Evolutionary conservation across 306 rosid species (phyloP).

Genomic region (Pyrus betulifolia): DNA sequence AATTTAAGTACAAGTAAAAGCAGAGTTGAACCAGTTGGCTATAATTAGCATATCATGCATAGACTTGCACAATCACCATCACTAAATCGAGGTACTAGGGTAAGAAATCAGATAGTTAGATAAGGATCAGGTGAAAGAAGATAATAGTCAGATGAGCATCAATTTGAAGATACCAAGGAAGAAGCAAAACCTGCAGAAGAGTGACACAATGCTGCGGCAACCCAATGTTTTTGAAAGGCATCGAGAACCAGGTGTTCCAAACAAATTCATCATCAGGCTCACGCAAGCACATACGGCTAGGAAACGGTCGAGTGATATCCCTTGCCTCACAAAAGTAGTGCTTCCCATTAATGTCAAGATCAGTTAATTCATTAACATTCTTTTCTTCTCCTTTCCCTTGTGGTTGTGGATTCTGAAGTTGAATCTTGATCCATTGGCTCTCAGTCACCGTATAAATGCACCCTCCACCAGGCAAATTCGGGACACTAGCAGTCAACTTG

Average conservation of each 20-base stretch:
- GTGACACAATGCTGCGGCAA: slow-evolving; percentile 70
- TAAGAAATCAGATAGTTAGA: neutral
- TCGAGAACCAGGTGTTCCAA: slow-evolving; percentile 87
- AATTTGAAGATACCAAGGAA: slow-evolving; percentile 24
- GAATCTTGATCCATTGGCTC: slow-evolving; percentile 80
- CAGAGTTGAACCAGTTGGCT: neutral
- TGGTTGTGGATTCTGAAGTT: slow-evolving; percentile 56
- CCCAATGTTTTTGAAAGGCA: slow-evolving; percentile 69
- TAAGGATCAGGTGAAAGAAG: slow-evolving; percentile 16
- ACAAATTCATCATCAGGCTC: slow-evolving; percentile 89
- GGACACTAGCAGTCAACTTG: slow-evolving; percentile 49
- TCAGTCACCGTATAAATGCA: slow-evolving; percentile 66
- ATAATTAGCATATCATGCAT: neutral
- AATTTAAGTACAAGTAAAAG: neutral
- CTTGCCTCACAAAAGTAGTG: slow-evolving; percentile 86
- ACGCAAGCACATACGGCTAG: slow-evolving; percentile 47
- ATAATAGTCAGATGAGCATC: slow-evolving; percentile 14
- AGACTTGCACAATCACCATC: neutral
- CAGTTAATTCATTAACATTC: slow-evolving; percentile 68
- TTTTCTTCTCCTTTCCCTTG: slow-evolving; percentile 87
- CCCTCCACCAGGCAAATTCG: slow-evolving; percentile 88
- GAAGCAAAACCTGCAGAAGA: slow-evolving; percentile 88
- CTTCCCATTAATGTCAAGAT: slow-evolving; percentile 84
- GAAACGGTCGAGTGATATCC: slow-evolving; percentile 79
- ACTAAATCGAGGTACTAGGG: neutral